phyloP scores from a whole-genome alignment of 169 alveolate genomes.

The Plasmodium vivax region DNA sequence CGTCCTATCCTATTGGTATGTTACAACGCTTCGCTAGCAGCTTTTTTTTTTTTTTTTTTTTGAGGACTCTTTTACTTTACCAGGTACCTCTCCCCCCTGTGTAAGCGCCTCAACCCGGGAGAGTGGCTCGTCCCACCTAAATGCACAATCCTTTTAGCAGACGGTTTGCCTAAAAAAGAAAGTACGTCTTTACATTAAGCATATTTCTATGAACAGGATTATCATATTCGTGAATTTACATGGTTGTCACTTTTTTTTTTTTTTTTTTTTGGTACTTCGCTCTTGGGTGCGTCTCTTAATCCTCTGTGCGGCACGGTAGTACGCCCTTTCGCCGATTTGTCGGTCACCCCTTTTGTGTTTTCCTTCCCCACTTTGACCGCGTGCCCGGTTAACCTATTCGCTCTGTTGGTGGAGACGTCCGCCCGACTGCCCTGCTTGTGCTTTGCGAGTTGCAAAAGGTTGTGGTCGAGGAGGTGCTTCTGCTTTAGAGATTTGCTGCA shows the following conservation, averaged over 20 bases:
- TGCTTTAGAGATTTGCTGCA: conserved; percentile 33
- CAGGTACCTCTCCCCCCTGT: background rate
- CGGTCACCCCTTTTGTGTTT: background rate
- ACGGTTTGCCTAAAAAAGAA: conserved; percentile 37
- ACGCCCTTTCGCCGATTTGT: background rate
- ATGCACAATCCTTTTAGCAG: conserved; percentile 17
- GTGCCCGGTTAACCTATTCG: background rate
- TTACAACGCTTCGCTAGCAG: background rate
- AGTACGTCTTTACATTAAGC: conserved; percentile 9
- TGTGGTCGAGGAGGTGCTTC: conserved; percentile 28
- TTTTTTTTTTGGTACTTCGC: background rate
- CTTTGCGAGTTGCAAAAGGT: conserved; percentile 13
- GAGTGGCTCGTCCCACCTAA: background rate
- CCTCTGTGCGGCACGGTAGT: background rate
- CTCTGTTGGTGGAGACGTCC: background rate
- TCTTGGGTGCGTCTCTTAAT: background rate
- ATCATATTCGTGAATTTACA: background rate
- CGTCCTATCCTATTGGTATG: background rate
- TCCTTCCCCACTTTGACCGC: background rate
- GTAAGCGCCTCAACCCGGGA: background rate
- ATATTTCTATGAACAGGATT: background rate
- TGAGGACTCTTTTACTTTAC: background rate
- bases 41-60: too few species aligned
- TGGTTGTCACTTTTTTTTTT: background rate
- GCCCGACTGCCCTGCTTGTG: background rate